Conservation (phyloP, 2,329 filamentous ascomycete genomes). For the Stylonectria norvegica region DNA sequence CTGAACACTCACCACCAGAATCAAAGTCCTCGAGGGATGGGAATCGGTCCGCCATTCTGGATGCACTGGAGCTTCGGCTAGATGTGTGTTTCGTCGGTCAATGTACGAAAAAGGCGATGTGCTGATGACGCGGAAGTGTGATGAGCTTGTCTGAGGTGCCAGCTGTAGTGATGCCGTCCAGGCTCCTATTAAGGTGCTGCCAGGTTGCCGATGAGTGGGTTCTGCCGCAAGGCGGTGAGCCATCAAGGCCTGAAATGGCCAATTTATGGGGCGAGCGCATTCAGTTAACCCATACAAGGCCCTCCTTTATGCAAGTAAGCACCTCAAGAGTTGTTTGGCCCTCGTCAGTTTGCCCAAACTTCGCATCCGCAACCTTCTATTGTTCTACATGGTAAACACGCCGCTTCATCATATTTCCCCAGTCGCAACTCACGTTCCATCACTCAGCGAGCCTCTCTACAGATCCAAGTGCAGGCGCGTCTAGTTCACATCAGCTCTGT, state of each 20-base stretch:
- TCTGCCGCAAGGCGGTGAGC: constrained; percentile 39
- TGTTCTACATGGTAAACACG: constrained; percentile 22
- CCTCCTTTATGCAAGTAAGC: no score
- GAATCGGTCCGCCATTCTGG: constrained; percentile 71
- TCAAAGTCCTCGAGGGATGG: constrained; percentile 78
- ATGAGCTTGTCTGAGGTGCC: constrained; percentile 9
- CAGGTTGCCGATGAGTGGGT: constrained; percentile 28
- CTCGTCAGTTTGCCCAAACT: constrained; percentile 21
- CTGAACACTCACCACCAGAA: constrained; percentile 50
- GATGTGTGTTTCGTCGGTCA: constrained; percentile 3
- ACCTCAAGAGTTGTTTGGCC: constrained; percentile 16
- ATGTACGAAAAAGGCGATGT: no score
- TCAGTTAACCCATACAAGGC: constrained; percentile 20
- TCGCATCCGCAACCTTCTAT: constrained; percentile 20
- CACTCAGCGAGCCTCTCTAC: constrained; percentile 14
- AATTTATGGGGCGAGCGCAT: constrained; percentile 13
- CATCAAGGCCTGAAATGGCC: constrained; percentile 5
- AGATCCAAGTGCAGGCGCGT: constrained; percentile 5
- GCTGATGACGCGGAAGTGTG: no score
- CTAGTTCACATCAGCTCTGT: constrained; percentile 9
- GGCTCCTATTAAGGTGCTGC: constrained; percentile 28
- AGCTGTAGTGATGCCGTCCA: constrained; percentile 19
- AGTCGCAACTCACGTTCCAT: constrained; percentile 16
- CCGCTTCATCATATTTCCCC: constrained; percentile 16
- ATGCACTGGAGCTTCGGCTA: constrained; percentile 3